Evolutionary conservation across 2,329 filamentous ascomycete genomes (phyloP), one percentile per base, ranked within the genome.

Genomic region (Xylariaceae sp.): DNA sequence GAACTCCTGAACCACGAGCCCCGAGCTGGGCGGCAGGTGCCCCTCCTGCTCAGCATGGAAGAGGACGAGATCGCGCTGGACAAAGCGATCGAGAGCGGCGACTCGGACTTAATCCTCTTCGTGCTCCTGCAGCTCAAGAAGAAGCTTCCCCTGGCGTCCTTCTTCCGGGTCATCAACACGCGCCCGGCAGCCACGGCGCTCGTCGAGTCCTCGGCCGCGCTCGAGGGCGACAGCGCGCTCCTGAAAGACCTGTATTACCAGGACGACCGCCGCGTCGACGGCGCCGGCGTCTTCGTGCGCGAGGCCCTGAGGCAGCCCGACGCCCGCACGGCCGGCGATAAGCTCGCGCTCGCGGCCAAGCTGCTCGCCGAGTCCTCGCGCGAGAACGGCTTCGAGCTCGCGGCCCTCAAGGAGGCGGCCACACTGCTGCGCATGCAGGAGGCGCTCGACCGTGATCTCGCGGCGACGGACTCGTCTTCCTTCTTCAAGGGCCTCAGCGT

Each of bases 191-290:
- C 92, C 3, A 88, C 87, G 2, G 87, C 92, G 0, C 75, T 98
- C 9, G 86, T 98, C 16, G 92, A 98, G 62, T 77, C 88, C 2
- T 83, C 83, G 0, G 90, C 92, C 0, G 59, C 66, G 31, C 71
- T 75, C 35, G 79, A 86, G 35, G 68, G 65, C 14, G 84, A 94
- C 54, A 88, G 94, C 53, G 74, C 77, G 1, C 64, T 98, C 15
- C 76, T 98, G 17, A 98, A 97, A 56, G 92, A 97, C 57, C 70
- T 98, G 3, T 98, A 92, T 66, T 98, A 98, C 60, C 92, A 97
- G 65, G 92, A 97, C 54, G 92, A 98, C 59, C 80, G 90, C 4
- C 79, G 89, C 3, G 69, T 88, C 4, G 92, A 97, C 49, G 88
- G 92, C 3, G 85, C 90, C 0, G 85, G 88, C 41, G 79, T 98